A percentile compares a stretch with the other conserved stretches of the same genome.
phyloP scores from a whole-genome alignment of 345 rosid genomes.

The Eucalyptus curtisii region DNA sequence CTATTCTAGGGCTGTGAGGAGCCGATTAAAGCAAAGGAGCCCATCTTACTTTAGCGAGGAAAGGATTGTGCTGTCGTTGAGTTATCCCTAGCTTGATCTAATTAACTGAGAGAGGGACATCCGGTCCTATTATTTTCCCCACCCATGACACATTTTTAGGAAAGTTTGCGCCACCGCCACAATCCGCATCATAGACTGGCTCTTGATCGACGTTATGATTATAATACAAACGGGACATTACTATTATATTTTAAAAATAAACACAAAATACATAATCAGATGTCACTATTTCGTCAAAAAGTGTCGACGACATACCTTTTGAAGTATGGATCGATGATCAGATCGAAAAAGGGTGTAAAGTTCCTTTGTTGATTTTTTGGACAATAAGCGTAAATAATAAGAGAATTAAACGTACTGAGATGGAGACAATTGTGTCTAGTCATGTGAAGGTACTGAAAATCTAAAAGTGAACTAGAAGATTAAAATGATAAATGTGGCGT shows the following conservation, averaged over 20 bases:
- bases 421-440: not conserved
- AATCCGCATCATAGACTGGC: not conserved
- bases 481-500: not conserved
- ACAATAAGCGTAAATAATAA: no score
- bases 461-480: not conserved
- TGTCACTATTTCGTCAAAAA: not conserved
- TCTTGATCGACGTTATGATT: not conserved
- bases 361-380: not conserved
- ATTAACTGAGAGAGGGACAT: not conserved
- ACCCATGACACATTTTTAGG: not conserved
- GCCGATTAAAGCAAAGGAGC: no score
- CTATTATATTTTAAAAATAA: not conserved
- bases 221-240: not conserved
- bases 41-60: not conserved
- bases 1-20: not conserved
- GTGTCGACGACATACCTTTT: not conserved
- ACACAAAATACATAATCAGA: not conserved
- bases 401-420: no score
- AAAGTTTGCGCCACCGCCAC: not conserved
- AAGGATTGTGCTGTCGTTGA: not conserved
- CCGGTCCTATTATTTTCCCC: not conserved
- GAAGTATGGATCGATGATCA: not conserved
- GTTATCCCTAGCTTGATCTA: not conserved
- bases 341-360: not conserved
- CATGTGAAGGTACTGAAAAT: not conserved